Evolutionary conservation across 805 yeast genomes (phyloP).

Genomic region (Isabelozyma heimii): DNA sequence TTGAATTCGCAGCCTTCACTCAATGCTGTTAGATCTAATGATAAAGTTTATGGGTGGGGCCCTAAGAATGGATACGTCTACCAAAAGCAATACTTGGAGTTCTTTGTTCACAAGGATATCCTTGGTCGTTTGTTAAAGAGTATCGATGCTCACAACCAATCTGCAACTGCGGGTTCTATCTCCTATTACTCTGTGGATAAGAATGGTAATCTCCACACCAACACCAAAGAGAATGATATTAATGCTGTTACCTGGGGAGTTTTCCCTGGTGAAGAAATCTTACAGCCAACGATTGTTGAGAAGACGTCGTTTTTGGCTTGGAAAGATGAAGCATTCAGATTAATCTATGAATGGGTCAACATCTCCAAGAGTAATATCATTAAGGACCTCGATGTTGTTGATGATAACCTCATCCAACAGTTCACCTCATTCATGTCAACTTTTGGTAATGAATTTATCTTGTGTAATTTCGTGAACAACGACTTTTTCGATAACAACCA

Average conservation of each 20-base stretch:
- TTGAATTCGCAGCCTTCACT: slow-evolving; percentile 94
- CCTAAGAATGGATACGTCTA: slow-evolving; percentile 90
- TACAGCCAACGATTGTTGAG: slow-evolving; percentile 96
- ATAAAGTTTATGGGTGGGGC: slow-evolving; percentile 88
- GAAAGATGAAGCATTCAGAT: slow-evolving; percentile 92
- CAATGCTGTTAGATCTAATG: slow-evolving; percentile 71
- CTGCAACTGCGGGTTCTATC: slow-evolving; percentile 38
- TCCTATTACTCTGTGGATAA: slow-evolving; percentile 77
- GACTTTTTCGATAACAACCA: slow-evolving; percentile 59
- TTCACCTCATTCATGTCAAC: slow-evolving; percentile 42
- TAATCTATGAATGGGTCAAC: slow-evolving; percentile 76
- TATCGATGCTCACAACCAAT: slow-evolving; percentile 46
- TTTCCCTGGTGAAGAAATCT: slow-evolving; percentile 91
- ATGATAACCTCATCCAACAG: slow-evolving; percentile 22
- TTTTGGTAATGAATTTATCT: slow-evolving; percentile 58
- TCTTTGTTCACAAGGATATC: slow-evolving; percentile 64
- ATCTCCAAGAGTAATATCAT: slow-evolving; percentile 41
- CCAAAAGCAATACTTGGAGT: slow-evolving; percentile 91
- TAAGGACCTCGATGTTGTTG: slow-evolving; percentile 26
- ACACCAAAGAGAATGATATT: slow-evolving; percentile 72
- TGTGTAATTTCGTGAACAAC: slow-evolving; percentile 89
- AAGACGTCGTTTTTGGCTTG: slow-evolving; percentile 89
- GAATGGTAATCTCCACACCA: slow-evolving; percentile 57
- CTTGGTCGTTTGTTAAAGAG: slow-evolving; percentile 33
- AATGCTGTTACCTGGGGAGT: slow-evolving; percentile 99